Evolutionary conservation across 192 early-diverging fungal species (phyloP).

Genomic region (Entophlyctis helioformis): DNA sequence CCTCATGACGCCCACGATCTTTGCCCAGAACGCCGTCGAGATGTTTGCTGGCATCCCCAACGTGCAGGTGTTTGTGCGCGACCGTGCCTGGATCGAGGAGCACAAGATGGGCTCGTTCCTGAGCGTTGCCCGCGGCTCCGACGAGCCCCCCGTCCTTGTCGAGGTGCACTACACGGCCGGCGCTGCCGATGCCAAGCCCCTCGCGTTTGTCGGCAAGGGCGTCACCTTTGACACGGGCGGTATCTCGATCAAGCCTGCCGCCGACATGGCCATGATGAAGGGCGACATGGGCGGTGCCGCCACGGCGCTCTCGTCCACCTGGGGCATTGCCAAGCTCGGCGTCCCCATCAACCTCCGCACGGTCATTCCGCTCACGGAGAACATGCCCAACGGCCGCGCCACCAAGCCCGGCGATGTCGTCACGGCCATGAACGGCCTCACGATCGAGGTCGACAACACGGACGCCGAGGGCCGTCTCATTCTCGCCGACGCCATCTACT

Average conservation of each 20-base stretch:
- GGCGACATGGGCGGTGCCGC: constrained; percentile 97
- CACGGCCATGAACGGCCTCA: constrained; percentile 72
- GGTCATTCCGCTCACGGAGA: constrained; percentile 84
- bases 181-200: constrained; percentile 27
- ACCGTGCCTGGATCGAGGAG: constrained; percentile 59
- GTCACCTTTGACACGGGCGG: constrained; percentile 28
- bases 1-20: constrained; percentile 76
- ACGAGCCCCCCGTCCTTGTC: constrained; percentile 68
- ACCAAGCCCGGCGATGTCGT: constrained; percentile 91
- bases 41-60: constrained; percentile 31
- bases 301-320: constrained; percentile 58
- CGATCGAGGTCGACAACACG: constrained; percentile 84
- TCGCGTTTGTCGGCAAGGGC: constrained; percentile 84
- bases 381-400: constrained; percentile 74
- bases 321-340: constrained; percentile 61
- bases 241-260: constrained; percentile 70
- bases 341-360: constrained; percentile 78
- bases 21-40: constrained; percentile 46
- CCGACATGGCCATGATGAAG: constrained; percentile 85
- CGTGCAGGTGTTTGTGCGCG: constrained; percentile 53
- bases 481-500: constrained; percentile 85
- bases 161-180: constrained; percentile 77
- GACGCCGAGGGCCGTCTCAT: constrained; percentile 52
- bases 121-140: constrained; percentile 65
- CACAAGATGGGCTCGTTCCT: constrained; percentile 80